Evolutionary conservation across 352 stramenopile genomes (phyloP).

Genomic region (Pythium brachiatum): DNA sequence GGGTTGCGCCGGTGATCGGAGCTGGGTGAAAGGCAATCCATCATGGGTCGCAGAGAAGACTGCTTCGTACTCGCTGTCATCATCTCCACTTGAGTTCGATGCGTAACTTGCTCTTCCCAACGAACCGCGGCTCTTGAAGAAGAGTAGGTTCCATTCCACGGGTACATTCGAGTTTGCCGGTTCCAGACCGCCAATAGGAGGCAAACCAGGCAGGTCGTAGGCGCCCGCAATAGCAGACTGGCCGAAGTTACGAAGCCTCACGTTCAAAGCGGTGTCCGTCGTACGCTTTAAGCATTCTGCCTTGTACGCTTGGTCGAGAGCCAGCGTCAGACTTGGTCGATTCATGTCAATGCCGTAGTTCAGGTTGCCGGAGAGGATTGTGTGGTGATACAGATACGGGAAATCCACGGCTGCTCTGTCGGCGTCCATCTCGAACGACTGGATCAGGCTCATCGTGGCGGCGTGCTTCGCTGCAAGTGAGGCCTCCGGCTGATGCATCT

Average conservation of each 20-base stretch:
- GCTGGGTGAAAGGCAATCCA: constrained; percentile 58
- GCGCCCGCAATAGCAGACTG: constrained; percentile 4
- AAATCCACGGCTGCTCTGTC: constrained; percentile 76
- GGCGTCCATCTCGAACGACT: constrained; percentile 80
- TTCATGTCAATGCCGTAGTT: constrained; percentile 75
- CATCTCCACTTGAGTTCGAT: constrained; percentile 28
- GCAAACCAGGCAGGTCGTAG: neutral
- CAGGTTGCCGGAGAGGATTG: constrained; percentile 74
- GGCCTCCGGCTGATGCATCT: constrained; percentile 28
- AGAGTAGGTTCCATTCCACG: constrained; percentile 51
- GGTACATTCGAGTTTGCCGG: constrained; percentile 33
- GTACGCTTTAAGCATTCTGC: constrained; percentile 56
- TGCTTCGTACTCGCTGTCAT: constrained; percentile 50
- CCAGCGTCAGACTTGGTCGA: constrained; percentile 26
- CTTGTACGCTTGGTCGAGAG: constrained; percentile 76
- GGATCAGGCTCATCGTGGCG: constrained; percentile 58
- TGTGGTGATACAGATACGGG: constrained; percentile 84
- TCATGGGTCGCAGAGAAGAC: constrained; percentile 48
- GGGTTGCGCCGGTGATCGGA: constrained; percentile 39
- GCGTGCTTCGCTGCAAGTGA: constrained; percentile 49
- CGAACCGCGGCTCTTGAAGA: constrained; percentile 41
- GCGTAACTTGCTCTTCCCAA: constrained; percentile 35
- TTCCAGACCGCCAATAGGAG: neutral
- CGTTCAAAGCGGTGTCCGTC: constrained; percentile 60
- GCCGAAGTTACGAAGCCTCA: constrained; percentile 47